A percentile compares a stretch with the other conserved stretches of the same genome.
These are phyloP conservation scores for Cyclotella choctawhatcheeana DNA, from an alignment of 108 stramenopile species.

Conservation along the genomic window DNA sequence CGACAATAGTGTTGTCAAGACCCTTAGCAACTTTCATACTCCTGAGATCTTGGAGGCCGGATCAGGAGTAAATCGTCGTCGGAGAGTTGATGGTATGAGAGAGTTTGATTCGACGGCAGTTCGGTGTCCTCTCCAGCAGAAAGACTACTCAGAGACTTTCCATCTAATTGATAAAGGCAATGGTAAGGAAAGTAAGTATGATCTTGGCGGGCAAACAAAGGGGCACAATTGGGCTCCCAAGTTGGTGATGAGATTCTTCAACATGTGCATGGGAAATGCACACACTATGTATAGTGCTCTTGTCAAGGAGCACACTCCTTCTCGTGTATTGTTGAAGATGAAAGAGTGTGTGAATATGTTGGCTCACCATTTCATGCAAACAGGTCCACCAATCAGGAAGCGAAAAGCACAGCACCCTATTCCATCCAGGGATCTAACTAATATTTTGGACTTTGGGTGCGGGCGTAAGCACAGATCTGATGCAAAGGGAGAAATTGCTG, in stretches of 20 bases:
- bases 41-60: conserved; percentile 9
- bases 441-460: background rate
- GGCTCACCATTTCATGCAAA: background rate
- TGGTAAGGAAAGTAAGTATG: conserved; percentile 15
- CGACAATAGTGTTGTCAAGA: conserved; percentile 18
- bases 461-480: background rate
- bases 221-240: conserved; percentile 13
- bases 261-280: background rate
- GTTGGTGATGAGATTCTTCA: background rate
- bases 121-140: conserved; percentile 8
- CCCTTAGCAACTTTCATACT: conserved; percentile 8
- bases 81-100: background rate
- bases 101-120: background rate
- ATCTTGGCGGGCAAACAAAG: conserved; percentile 4
- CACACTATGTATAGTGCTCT: background rate
- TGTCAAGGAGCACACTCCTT: background rate
- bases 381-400: background rate
- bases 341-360: background rate
- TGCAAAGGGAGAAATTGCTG: background rate
- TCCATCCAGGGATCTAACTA: background rate
- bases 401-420: background rate
- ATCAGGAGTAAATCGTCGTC: conserved; percentile 1
- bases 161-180: conserved; percentile 23
- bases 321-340: background rate
- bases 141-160: conserved; percentile 18